A percentile compares a stretch with the other conserved stretches of the same genome.
These are phyloP conservation scores for Globisporangium yorkense DNA, from an alignment of 352 stramenopile species.

Conservation along the genomic window DNA sequence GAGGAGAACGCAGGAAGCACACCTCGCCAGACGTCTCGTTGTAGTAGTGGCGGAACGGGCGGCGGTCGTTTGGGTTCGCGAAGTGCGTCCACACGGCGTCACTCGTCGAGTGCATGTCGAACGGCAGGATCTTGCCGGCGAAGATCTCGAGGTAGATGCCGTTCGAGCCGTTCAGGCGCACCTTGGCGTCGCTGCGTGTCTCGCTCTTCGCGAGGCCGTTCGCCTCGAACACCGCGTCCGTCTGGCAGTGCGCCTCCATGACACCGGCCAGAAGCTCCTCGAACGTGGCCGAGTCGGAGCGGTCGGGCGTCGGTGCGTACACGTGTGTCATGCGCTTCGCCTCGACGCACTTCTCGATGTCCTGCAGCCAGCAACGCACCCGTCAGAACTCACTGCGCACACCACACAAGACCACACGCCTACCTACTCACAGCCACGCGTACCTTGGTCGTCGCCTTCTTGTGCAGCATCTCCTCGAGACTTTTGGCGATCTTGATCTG, in stretches of 20 bases:
- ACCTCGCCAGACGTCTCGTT: too few species aligned
- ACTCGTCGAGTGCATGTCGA: conserved; percentile 31
- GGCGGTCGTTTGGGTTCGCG: conserved; percentile 21
- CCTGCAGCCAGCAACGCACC: neutral
- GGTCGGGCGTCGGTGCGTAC: neutral
- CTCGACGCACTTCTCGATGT: conserved; percentile 5
- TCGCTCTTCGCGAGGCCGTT: conserved; percentile 32
- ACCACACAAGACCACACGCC: too few species aligned
- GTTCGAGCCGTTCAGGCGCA: conserved; percentile 24
- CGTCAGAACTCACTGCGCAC: too few species aligned
- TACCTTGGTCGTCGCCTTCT: conserved; percentile 6
- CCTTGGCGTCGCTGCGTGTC: conserved; percentile 24
- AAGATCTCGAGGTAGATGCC: conserved; percentile 38
- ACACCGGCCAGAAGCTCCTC: conserved; percentile 18
- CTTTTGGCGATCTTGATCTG: conserved; percentile 41
- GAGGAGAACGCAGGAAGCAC: too few species aligned
- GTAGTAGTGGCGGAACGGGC: conserved; percentile 31
- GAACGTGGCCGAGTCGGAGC: conserved; percentile 12
- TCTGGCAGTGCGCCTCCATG: conserved; percentile 20
- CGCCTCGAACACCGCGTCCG: conserved; percentile 21
- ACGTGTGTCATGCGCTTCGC: neutral
- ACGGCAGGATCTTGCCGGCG: conserved; percentile 41
- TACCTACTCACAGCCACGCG: too few species aligned
- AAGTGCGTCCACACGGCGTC: conserved; percentile 40
- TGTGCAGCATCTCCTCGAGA: conserved; percentile 33